phyloP scores from a whole-genome alignment of 305 asterid species.

The Andrographis paniculata region DNA sequence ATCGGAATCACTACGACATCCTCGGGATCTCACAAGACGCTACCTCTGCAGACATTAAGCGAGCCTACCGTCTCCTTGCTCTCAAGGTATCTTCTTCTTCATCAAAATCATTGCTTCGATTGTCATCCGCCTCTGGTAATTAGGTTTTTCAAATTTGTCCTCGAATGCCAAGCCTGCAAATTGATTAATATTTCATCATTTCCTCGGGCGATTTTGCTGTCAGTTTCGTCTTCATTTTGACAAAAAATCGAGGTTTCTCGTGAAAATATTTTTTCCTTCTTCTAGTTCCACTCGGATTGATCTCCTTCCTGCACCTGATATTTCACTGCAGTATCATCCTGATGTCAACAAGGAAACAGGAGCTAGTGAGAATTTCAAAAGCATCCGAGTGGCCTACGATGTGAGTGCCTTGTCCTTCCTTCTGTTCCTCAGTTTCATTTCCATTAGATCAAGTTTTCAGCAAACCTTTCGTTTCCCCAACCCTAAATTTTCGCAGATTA shows the following conservation, averaged over 20 bases:
- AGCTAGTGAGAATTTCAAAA: slow-evolving; percentile 64
- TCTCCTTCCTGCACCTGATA: slow-evolving; percentile 13
- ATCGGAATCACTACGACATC: slow-evolving; percentile 53
- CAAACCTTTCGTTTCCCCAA: not conserved
- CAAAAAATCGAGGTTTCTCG: too few relatives aligned
- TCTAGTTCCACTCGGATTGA: slow-evolving; percentile 2
- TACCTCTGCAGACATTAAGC: slow-evolving; percentile 55
- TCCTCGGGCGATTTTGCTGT: not conserved
- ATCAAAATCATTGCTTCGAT: not conserved
- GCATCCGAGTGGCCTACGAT: slow-evolving; percentile 76
- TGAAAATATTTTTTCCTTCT: too few relatives aligned
- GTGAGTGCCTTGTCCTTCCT: slow-evolving; percentile 29
- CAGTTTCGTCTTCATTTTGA: too few relatives aligned
- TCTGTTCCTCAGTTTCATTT: slow-evolving; percentile 5
- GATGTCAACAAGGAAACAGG: slow-evolving; percentile 80
- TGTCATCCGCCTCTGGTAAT: not conserved
- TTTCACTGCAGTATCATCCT: slow-evolving; percentile 74
- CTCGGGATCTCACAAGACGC: slow-evolving; percentile 62
- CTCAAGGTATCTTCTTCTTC: slow-evolving; percentile 43
- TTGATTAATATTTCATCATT: too few relatives aligned
- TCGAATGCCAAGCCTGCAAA: too few relatives aligned
- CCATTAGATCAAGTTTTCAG: not conserved
- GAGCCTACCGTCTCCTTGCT: slow-evolving; percentile 79
- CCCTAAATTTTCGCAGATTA: not conserved
- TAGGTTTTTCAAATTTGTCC: not conserved